These are phyloP conservation scores for Aspergillus aculeatinus DNA, from an alignment of 2,329 filamentous ascomycete genomes.

Conservation along the genomic window DNA sequence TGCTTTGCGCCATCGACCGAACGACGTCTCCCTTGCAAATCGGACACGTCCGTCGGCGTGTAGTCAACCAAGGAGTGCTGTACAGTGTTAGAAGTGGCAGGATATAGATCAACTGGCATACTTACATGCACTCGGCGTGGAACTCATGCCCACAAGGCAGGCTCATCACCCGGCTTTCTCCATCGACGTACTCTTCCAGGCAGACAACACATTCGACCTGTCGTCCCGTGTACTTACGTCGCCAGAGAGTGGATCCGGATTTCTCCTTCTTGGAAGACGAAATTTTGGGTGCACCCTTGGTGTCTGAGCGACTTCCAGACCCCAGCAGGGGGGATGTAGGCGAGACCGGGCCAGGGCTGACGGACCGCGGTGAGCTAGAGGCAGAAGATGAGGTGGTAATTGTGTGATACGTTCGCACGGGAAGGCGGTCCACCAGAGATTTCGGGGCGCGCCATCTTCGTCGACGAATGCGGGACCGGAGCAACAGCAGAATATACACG, in stretches of 20 bases:
- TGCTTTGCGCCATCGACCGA: conserved; percentile 53
- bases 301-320: conserved; percentile 29
- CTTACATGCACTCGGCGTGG: conserved; percentile 97
- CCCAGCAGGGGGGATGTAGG: conserved; percentile 75
- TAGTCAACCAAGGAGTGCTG: conserved; percentile 95
- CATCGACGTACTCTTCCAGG: conserved; percentile 92
- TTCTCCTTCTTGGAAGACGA: conserved; percentile 48
- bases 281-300: conserved; percentile 22
- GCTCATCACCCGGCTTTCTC: conserved; percentile 93
- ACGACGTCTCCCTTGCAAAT: conserved; percentile 99
- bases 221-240: conserved; percentile 61
- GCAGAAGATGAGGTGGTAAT: conserved; percentile 65
- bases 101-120: conserved; percentile 29
- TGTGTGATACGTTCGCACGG: conserved; percentile 91
- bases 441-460: conserved; percentile 96
- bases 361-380: conserved; percentile 55
- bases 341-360: conserved; percentile 65
- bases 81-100: conserved; percentile 9
- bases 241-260: conserved; percentile 41
- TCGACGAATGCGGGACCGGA: conserved; percentile 83
- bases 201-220: conserved; percentile 93
- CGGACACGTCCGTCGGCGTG: conserved; percentile 90
- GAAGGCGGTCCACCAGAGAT: conserved; percentile 89
- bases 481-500: conserved; percentile 82
- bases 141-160: conserved; percentile 97